Evolutionary conservation across 192 early-diverging fungal genomes (phyloP).

Genomic region (Dissophora globulifera): DNA sequence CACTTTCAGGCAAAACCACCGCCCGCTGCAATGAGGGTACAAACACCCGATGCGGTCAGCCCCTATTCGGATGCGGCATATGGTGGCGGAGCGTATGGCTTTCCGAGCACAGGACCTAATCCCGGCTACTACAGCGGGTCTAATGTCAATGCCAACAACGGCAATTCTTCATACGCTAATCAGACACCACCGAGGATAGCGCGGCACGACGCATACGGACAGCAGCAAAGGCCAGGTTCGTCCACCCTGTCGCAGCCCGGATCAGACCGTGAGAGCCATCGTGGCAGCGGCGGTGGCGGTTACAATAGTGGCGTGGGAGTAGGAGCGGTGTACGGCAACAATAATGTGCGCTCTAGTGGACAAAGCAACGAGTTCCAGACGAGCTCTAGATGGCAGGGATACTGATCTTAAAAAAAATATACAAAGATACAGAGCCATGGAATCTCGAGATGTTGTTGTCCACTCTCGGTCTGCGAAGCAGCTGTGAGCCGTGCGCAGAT

Average conservation of each 20-base stretch:
- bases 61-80: conserved; percentile 30
- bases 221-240: conserved; percentile 16
- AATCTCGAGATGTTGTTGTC: no score
- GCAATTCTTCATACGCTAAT: conserved; percentile 3
- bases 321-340: not conserved
- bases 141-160: not conserved
- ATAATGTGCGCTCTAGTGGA: not conserved
- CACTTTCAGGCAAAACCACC: conserved; percentile 20
- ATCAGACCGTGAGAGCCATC: conserved; percentile 33
- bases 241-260: conserved; percentile 35
- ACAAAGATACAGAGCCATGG: no score
- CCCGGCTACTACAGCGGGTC: conserved; percentile 6
- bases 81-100: not conserved
- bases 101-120: not conserved
- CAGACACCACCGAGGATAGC: conserved; percentile 9
- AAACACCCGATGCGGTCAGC: conserved; percentile 1
- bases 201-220: conserved; percentile 17
- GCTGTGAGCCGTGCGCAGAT: not conserved
- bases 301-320: not conserved
- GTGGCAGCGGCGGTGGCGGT: conserved; percentile 6
- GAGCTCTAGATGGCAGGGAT: not conserved
- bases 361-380: not conserved
- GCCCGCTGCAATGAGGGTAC: not conserved
- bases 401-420: not conserved
- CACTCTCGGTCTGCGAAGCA: not conserved